A percentile compares a stretch with the other conserved stretches of the same genome.
Evolutionary conservation across 2,329 filamentous ascomycete genomes (phyloP).

Genomic region (Diaporthe vaccinii): DNA sequence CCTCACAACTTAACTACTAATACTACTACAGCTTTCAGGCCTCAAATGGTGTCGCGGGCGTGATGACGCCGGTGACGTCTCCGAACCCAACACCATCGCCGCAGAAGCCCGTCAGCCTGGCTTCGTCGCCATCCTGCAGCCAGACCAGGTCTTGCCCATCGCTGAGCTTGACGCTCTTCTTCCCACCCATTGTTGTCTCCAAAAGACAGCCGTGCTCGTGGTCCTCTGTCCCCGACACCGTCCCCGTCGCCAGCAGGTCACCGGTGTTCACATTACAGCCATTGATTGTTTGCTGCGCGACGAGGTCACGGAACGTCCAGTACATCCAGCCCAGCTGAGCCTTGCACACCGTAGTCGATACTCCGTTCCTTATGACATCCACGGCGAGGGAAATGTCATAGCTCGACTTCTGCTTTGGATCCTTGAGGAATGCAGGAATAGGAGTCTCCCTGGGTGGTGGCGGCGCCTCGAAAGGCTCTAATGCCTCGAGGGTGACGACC

Average conservation of each 20-base stretch:
- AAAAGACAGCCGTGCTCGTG: conserved; percentile 56
- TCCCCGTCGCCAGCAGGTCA: conserved; percentile 58
- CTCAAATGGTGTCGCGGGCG: conserved; percentile 37
- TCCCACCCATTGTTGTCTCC: conserved; percentile 55
- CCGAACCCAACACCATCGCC: conserved; percentile 59
- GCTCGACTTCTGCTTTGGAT: conserved; percentile 50
- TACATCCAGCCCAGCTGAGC: conserved; percentile 52
- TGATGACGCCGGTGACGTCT: conserved; percentile 50
- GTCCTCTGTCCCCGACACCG: conserved; percentile 53
- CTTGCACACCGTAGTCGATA: conserved; percentile 47
- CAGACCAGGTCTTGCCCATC: conserved; percentile 52
- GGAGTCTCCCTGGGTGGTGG: conserved; percentile 44
- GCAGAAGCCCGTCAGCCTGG: conserved; percentile 54
- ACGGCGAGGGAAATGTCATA: conserved; percentile 51
- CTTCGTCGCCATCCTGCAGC: conserved; percentile 57
- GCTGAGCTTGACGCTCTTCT: conserved; percentile 45
- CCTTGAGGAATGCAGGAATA: conserved; percentile 51
- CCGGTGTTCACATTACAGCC: conserved; percentile 55
- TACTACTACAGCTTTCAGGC: conserved; percentile 20
- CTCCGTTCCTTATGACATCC: conserved; percentile 46
- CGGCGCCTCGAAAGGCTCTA: conserved; percentile 69
- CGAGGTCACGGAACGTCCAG: conserved; percentile 55
- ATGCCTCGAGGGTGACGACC: conserved; percentile 71
- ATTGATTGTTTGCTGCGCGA: conserved; percentile 54
- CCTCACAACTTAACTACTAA: background rate